Conservation (phyloP, 257 asterid species). For the Solanum bulbocastanum region DNA sequence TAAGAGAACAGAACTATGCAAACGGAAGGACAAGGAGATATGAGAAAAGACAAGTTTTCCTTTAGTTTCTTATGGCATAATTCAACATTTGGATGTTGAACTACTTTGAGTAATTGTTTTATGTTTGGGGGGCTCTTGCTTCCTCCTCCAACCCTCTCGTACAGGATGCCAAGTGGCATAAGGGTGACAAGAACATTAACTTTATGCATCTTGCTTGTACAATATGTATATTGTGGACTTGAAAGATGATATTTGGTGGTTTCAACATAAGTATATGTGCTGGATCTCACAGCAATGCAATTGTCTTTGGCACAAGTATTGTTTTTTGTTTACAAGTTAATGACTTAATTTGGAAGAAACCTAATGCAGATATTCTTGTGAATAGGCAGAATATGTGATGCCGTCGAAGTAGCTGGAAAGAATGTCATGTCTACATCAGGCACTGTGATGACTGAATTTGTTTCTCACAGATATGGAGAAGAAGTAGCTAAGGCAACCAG, state of each 20-base stretch:
- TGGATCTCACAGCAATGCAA: background rate
- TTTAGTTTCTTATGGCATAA: background rate
- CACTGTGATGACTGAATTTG: background rate
- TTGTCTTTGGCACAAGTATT: background rate
- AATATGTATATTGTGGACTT: background rate
- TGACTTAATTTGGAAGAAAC: background rate
- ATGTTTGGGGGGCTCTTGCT: background rate
- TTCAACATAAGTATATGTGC: background rate
- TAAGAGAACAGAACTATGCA: background rate
- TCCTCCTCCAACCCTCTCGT: background rate
- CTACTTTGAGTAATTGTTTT: background rate
- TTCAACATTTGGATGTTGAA: background rate
- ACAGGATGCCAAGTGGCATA: background rate
- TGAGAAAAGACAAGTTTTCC: background rate
- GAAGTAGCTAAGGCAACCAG: background rate
- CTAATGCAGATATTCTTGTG: background rate
- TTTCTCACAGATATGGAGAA: background rate
- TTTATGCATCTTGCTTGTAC: background rate
- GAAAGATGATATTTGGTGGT: background rate
- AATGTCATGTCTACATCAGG: slow-evolving; percentile 56
- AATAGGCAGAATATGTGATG: slow-evolving; percentile 79
- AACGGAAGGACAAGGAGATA: background rate
- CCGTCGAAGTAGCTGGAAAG: slow-evolving; percentile 89
- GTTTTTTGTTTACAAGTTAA: background rate
- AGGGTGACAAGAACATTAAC: background rate